Evolutionary conservation across 139 green algal genomes (phyloP), one percentile per base, ranked within the genome.

Genomic region (Chlorella sp.): DNA sequence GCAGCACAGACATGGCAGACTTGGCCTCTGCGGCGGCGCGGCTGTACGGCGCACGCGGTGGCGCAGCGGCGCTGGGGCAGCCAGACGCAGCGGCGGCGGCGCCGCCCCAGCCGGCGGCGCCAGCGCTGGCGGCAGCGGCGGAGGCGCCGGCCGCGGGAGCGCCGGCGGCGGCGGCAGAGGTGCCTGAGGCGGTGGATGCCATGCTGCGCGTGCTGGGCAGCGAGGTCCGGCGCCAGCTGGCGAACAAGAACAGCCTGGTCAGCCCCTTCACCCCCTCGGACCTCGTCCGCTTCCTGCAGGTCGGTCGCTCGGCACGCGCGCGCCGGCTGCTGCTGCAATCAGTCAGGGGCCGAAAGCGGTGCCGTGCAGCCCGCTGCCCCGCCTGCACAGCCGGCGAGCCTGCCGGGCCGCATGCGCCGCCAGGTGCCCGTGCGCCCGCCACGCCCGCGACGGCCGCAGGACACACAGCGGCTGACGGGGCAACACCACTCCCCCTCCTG

Each of bases 161-260:
- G 23, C 27, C 21, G 40, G 48, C 35, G 48, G 0, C 36, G 31
- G 51, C 53, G 33, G 53, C 38, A 56, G 69, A n/a, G n/a, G 36
- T 56, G n/a, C 50, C 45, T 42, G 23, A 27, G 21, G 41, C 42
- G 12, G 72, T 78, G 25, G 40, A n/a, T 31, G 46, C 62, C 12
- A 58, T 88, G 43, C 65, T 83, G 60, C 73, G 84, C 43, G 55
- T 35, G 38, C 41, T 89, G 12, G 82, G 80, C 0, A 46, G 68
- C 23, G 81, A 88, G 62, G 78, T 90, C 55, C 79, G 74, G 50
- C 59, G 71, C 31, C 73, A 87, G 73, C 51, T 90, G 56, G 68
- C 80, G 55, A 90, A 90, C 81, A 82, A 83, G 42, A 67, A 76
- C 72, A 77, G 55, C 50, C 29, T 74, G 14, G 41, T 61, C 27